A percentile compares a stretch with the other conserved stretches of the same genome.
These are phyloP conservation scores for Lactarius vividus DNA, from an alignment of 768 basidiomycete species.

Conservation along the genomic window DNA sequence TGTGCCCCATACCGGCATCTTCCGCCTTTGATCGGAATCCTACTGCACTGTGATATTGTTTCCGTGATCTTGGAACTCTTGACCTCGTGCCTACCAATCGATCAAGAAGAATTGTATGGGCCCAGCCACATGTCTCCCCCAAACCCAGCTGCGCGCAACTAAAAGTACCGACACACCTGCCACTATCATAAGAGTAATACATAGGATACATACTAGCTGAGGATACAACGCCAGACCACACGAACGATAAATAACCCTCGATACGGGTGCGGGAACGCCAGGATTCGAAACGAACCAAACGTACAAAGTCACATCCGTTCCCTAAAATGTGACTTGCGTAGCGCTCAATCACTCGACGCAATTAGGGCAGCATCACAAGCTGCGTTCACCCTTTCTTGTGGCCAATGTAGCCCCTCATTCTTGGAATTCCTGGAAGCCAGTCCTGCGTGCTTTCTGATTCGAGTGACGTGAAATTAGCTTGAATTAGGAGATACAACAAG, in stretches of 20 bases:
- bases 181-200: background rate
- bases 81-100: background rate
- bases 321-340: background rate
- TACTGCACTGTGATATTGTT: background rate
- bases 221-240: background rate
- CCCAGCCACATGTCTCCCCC: background rate
- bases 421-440: background rate
- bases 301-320: conserved; percentile 1
- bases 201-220: background rate
- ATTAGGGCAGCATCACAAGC: conserved; percentile 9
- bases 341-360: background rate
- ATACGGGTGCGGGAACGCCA: background rate
- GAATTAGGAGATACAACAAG: background rate
- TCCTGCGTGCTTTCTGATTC: conserved; percentile 16
- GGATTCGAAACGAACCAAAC: background rate
- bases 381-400: conserved; percentile 12
- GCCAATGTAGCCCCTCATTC: conserved; percentile 3
- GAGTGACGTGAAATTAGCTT: background rate
- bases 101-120: background rate
- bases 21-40: background rate
- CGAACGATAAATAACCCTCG: background rate
- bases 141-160: background rate
- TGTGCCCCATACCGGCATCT: background rate
- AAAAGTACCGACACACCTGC: background rate
- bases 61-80: background rate